These are phyloP conservation scores for Penicillium oxalicum DNA, from an alignment of 2,329 filamentous ascomycete species.

Conservation along the genomic window DNA sequence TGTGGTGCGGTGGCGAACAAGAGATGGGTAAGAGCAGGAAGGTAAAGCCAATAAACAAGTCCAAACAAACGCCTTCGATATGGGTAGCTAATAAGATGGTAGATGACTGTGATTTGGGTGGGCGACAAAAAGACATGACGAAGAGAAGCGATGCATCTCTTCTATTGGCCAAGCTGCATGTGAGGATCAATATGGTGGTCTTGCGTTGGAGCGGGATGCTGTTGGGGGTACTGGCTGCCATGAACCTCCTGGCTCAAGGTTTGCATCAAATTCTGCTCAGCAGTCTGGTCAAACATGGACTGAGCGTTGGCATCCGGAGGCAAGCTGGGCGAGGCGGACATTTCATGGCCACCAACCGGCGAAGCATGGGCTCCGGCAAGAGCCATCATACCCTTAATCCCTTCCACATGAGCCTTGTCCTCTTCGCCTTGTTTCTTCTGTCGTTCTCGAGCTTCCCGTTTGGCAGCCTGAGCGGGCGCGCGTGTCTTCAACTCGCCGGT, in stretches of 20 bases:
- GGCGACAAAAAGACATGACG: too few species aligned
- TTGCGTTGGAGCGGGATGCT: constrained; percentile 20
- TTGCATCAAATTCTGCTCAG: constrained; percentile 41
- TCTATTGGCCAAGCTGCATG: constrained; percentile 31
- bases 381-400: constrained; percentile 44
- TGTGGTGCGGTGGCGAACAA: too few species aligned
- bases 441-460: constrained; percentile 44
- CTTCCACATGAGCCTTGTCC: constrained; percentile 44
- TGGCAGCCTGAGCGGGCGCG: constrained; percentile 59
- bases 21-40: too few species aligned
- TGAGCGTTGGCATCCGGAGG: constrained; percentile 29
- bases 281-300: constrained; percentile 34
- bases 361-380: constrained; percentile 39
- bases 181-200: constrained; percentile 32
- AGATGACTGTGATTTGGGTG: background rate
- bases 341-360: constrained; percentile 30
- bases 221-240: constrained; percentile 31
- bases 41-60: constrained; percentile 1
- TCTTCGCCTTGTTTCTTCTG: constrained; percentile 43
- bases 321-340: constrained; percentile 35
- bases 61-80: background rate
- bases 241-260: constrained; percentile 40
- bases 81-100: background rate
- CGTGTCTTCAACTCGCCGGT: constrained; percentile 85
- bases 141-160: background rate